Conservation (phyloP, 495 filamentous ascomycete genomes). For the Wilcoxina mikolae region DNA sequence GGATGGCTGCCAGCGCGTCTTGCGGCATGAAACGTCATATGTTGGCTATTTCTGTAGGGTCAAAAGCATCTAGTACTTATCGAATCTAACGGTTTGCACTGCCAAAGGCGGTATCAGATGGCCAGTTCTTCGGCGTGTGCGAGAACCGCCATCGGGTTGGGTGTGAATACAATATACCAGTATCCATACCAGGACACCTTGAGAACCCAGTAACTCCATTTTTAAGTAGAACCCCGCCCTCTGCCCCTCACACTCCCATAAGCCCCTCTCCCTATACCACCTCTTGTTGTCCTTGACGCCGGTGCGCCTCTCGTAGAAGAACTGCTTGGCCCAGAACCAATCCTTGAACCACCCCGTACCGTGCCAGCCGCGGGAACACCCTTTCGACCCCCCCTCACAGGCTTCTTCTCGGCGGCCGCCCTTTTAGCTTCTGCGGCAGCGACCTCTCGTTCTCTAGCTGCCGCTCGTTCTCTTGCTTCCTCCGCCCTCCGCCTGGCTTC, state of each 20-base stretch:
- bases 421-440: conserved; percentile 38
- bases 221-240: too few relatives aligned
- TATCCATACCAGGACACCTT: too few relatives aligned
- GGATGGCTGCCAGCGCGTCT: too few relatives aligned
- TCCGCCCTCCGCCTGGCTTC: conserved; percentile 61
- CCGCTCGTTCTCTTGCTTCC: conserved; percentile 53
- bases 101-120: too few relatives aligned
- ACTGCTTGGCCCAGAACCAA: neutral
- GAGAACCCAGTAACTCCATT: too few relatives aligned
- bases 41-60: too few relatives aligned
- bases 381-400: neutral
- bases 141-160: too few relatives aligned
- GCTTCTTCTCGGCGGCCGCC: conserved; percentile 29
- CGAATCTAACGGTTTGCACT: too few relatives aligned
- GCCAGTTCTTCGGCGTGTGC: too few relatives aligned
- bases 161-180: too few relatives aligned
- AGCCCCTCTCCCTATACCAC: conserved; percentile 19
- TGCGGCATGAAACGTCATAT: too few relatives aligned
- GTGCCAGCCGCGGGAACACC: neutral
- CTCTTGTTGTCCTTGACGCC: neutral
- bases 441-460: conserved; percentile 61
- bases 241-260: neutral
- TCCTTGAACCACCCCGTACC: neutral
- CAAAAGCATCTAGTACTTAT: too few relatives aligned
- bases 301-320: neutral